These are phyloP conservation scores for Aspergillus flavus DNA, from an alignment of 2,329 filamentous ascomycete genomes.

Conservation along the genomic window DNA sequence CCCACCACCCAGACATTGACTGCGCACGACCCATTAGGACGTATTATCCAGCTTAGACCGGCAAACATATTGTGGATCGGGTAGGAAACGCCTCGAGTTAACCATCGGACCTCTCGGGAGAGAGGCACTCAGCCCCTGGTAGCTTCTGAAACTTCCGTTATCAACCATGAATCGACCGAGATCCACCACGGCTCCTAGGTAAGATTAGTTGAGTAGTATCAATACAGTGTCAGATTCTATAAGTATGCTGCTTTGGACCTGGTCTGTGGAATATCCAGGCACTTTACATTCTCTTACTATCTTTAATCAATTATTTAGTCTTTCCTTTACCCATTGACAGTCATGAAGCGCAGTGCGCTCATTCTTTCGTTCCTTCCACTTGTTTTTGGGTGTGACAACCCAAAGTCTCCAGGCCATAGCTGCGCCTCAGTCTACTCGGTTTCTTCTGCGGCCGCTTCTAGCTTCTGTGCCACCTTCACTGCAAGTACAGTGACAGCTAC, in stretches of 20 bases:
- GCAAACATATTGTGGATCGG: background rate
- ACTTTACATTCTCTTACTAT: background rate
- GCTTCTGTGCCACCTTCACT: conserved; percentile 29
- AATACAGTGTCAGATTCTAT: background rate
- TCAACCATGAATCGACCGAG: background rate
- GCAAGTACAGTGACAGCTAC: conserved; percentile 24
- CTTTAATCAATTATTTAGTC: background rate
- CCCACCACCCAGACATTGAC: background rate
- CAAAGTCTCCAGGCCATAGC: conserved; percentile 5
- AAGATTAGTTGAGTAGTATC: background rate
- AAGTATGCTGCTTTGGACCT: background rate
- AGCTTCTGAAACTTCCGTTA: background rate
- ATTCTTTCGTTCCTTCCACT: conserved; percentile 26
- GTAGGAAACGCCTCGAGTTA: background rate
- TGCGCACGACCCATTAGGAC: background rate
- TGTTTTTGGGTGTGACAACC: conserved; percentile 25
- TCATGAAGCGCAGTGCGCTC: conserved; percentile 30
- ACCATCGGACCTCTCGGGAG: background rate
- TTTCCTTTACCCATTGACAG: conserved; percentile 18
- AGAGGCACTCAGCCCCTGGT: background rate
- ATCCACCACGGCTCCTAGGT: background rate
- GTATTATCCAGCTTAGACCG: no score
- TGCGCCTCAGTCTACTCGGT: conserved; percentile 28
- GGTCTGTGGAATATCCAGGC: background rate
- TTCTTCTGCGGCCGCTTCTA: conserved; percentile 23